Conservation (phyloP, 1,284 basidiomycete species). For the Heterobasidion annosum region DNA sequence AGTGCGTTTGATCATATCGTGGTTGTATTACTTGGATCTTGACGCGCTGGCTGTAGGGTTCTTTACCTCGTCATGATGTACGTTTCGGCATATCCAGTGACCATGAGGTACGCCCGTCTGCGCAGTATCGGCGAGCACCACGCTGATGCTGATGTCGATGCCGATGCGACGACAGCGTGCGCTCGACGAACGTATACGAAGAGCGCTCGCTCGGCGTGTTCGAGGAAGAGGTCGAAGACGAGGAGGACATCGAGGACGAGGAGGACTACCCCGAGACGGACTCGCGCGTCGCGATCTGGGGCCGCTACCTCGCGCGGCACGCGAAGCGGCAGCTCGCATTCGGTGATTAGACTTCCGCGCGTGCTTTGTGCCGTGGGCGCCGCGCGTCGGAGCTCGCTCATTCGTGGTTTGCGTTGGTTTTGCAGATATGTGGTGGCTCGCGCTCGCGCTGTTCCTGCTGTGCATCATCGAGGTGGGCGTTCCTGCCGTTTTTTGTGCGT, state of each 20-base stretch:
- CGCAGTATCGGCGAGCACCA: slow-evolving; percentile 24
- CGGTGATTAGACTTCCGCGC: slow-evolving; percentile 31
- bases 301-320: slow-evolving; percentile 73
- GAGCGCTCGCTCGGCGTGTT: slow-evolving; percentile 82
- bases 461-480: slow-evolving; percentile 73
- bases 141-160: slow-evolving; percentile 20
- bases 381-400: not conserved
- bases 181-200: slow-evolving; percentile 96
- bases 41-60: slow-evolving; percentile 26
- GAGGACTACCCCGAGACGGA: slow-evolving; percentile 30
- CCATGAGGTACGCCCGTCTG: slow-evolving; percentile 18
- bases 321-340: slow-evolving; percentile 85
- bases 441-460: slow-evolving; percentile 67
- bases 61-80: slow-evolving; percentile 59
- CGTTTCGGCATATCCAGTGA: slow-evolving; percentile 29
- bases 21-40: not conserved
- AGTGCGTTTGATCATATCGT: slow-evolving; percentile 26
- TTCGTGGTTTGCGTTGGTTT: not conserved
- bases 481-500: not conserved
- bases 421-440: slow-evolving; percentile 87
- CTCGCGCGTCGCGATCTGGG: slow-evolving; percentile 57
- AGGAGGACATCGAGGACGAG: slow-evolving; percentile 37
- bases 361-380: not conserved
- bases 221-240: slow-evolving; percentile 39
- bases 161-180: slow-evolving; percentile 46